phyloP scores from a whole-genome alignment of 1,284 basidiomycete genomes.

The Cutaneotrichosporon sp. region DNA sequence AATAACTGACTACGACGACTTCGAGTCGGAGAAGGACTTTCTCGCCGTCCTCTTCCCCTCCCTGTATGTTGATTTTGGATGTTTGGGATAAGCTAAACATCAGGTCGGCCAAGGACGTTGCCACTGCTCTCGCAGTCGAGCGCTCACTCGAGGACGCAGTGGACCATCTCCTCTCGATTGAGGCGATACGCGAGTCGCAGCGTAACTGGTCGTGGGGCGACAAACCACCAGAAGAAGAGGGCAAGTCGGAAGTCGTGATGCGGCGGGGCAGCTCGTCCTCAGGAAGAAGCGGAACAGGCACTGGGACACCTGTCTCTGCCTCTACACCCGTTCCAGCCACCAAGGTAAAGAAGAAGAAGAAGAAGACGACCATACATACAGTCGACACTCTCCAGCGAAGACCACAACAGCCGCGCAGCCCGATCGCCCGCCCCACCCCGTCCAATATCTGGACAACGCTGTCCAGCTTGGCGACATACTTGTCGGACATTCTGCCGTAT shows the following conservation, averaged over 20 bases:
- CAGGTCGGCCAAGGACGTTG: slow-evolving; percentile 17
- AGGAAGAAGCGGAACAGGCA: not conserved
- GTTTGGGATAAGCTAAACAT: not conserved
- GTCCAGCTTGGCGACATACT: slow-evolving; percentile 39
- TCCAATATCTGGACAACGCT: slow-evolving; percentile 42
- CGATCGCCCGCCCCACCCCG: slow-evolving; percentile 19
- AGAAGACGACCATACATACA: slow-evolving; percentile 29
- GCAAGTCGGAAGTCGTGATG: not conserved
- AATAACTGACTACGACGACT: slow-evolving; percentile 8
- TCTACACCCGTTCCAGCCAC: not conserved
- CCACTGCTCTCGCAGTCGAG: slow-evolving; percentile 30
- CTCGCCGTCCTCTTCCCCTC: slow-evolving; percentile 38
- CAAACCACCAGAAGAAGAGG: slow-evolving; percentile 18
- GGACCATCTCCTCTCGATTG: slow-evolving; percentile 46
- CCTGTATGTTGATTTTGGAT: slow-evolving; percentile 25
- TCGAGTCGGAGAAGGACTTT: slow-evolving; percentile 24
- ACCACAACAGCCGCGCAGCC: slow-evolving; percentile 15
- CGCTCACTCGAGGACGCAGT: slow-evolving; percentile 33
- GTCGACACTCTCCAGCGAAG: slow-evolving; percentile 45
- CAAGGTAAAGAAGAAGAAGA: slow-evolving; percentile 15
- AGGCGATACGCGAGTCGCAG: slow-evolving; percentile 40
- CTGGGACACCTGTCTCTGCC: not conserved
- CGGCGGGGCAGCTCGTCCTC: slow-evolving; percentile 1
- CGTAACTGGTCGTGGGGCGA: slow-evolving; percentile 39
- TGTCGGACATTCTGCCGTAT: slow-evolving; percentile 35